These are phyloP conservation scores for Alternaria sp. DNA, from an alignment of 2,329 filamentous ascomycete genomes.

Conservation along the genomic window DNA sequence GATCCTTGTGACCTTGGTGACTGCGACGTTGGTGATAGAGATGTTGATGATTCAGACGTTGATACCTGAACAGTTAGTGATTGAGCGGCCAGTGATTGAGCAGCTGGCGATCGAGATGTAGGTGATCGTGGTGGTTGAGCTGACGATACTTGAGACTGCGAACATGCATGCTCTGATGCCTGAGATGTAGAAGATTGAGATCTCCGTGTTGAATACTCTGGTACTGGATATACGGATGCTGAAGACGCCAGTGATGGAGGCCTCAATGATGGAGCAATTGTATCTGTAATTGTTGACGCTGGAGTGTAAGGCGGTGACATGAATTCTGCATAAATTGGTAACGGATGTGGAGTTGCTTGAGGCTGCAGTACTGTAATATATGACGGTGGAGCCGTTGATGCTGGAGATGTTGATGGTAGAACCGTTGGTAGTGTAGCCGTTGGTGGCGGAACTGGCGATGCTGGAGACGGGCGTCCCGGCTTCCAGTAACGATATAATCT, in stretches of 20 bases:
- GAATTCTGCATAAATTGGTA: background rate
- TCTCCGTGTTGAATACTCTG: background rate
- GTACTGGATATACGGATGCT: background rate
- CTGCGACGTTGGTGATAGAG: background rate
- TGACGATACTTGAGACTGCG: background rate
- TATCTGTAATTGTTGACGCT: no score
- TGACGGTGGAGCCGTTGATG: background rate
- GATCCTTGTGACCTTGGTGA: background rate
- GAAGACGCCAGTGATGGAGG: background rate
- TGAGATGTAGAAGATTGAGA: background rate
- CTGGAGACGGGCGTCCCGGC: background rate
- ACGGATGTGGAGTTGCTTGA: background rate
- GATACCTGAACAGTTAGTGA: background rate
- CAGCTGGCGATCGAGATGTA: background rate
- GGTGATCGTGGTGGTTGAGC: background rate
- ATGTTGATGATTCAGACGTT: background rate
- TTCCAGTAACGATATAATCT: background rate
- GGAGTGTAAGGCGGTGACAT: background rate
- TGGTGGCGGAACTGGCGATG: background rate
- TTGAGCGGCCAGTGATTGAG: background rate
- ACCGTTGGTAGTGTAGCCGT: background rate
- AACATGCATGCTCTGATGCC: background rate
- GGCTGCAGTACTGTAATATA: background rate
- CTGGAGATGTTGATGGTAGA: background rate
- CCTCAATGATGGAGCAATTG: no score